Percentiles rank a stretch among this genome's conserved stretches.
Conservation (phyloP, 2,329 filamentous ascomycete species). For the Ascochyta viciae-villosae region DNA sequence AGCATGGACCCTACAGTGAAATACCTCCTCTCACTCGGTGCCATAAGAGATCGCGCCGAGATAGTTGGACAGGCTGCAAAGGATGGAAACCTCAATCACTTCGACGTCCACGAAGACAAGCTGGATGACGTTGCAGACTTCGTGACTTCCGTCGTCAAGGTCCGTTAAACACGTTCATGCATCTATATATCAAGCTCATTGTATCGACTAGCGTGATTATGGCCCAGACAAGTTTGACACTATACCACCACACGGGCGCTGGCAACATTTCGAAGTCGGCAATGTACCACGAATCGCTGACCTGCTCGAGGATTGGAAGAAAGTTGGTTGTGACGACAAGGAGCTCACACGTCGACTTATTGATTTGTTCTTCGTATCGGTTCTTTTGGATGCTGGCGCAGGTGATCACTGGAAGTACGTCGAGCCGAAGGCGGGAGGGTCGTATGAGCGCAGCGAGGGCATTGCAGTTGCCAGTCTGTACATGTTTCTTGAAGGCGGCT, state of each 20-base stretch:
- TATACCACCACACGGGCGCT: constrained; percentile 73
- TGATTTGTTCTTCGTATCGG: constrained; percentile 79
- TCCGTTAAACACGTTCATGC: constrained; percentile 45
- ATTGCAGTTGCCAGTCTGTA: constrained; percentile 78
- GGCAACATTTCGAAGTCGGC: constrained; percentile 83
- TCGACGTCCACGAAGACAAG: constrained; percentile 82
- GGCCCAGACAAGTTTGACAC: constrained; percentile 61
- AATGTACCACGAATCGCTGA: constrained; percentile 74
- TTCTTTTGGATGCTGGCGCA: constrained; percentile 83
- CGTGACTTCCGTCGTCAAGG: constrained; percentile 89
- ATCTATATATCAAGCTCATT: neutral
- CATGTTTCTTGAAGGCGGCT: constrained; percentile 86
- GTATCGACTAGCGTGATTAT: constrained; percentile 66
- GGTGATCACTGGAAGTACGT: constrained; percentile 90
- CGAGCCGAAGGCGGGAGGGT: constrained; percentile 79
- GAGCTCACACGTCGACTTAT: constrained; percentile 77
- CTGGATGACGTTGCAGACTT: constrained; percentile 81
- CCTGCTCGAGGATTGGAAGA: constrained; percentile 69
- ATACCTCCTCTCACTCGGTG: constrained; percentile 36
- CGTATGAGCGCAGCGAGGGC: constrained; percentile 85
- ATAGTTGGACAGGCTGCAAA: constrained; percentile 34
- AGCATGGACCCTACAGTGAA: constrained; percentile 34
- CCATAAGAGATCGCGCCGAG: constrained; percentile 38
- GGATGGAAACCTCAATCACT: constrained; percentile 70
- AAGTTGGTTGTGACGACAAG: constrained; percentile 63